phyloP scores from a whole-genome alignment of 2,329 filamentous ascomycete genomes.

The Colletotrichum shisoi region DNA sequence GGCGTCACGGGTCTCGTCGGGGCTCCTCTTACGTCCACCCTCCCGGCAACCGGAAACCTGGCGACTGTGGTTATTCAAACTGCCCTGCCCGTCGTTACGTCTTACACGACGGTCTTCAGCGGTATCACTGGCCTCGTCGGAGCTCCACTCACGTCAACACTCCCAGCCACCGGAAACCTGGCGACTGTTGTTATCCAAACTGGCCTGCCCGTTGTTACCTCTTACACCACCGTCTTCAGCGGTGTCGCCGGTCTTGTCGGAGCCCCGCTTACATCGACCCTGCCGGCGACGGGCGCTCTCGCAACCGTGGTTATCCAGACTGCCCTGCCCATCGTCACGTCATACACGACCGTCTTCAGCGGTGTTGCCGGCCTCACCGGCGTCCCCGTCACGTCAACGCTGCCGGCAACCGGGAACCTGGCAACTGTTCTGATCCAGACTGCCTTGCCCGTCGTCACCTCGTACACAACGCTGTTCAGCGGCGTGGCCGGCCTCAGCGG shows the following conservation, averaged over 20 bases:
- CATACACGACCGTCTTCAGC: constrained; percentile 20
- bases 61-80: constrained; percentile 14
- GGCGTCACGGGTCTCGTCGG: background rate
- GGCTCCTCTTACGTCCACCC: background rate
- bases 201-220: background rate
- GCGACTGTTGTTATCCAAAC: constrained; percentile 12
- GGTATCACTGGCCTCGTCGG: constrained; percentile 7
- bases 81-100: constrained; percentile 1
- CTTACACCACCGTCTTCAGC: background rate
- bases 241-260: background rate
- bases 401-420: constrained; percentile 16
- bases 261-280: background rate
- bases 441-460: constrained; percentile 7
- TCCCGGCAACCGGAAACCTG: background rate
- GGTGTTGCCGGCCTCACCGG: constrained; percentile 1
- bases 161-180: constrained; percentile 9
- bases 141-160: background rate
- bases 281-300: constrained; percentile 14
- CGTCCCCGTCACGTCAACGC: background rate
- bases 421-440: constrained; percentile 24
- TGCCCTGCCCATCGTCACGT: constrained; percentile 5
- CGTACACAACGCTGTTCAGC: constrained; percentile 22
- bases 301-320: constrained; percentile 25
- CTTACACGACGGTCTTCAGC: constrained; percentile 19
- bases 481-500: constrained; percentile 9